phyloP scores from a whole-genome alignment of 2,329 filamentous ascomycete genomes.

The Aspergillus quadricinctus region DNA sequence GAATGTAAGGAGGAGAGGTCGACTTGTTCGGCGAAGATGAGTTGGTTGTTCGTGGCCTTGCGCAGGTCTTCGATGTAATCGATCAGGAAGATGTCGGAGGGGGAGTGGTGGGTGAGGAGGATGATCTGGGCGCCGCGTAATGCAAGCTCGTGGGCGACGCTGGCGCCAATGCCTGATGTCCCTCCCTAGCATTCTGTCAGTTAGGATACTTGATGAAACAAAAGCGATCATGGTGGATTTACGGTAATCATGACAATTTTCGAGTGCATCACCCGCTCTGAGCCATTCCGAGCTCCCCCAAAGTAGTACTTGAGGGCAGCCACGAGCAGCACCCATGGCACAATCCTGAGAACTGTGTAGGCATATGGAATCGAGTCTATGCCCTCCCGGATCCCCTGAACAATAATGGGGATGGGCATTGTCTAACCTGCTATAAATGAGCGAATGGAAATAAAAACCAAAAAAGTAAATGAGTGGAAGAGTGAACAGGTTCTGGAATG shows the following conservation, averaged over 20 bases:
- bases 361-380: constrained; percentile 51
- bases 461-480: not conserved
- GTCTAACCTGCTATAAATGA: constrained; percentile 10
- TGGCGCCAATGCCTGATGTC: constrained; percentile 85
- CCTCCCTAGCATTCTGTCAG: constrained; percentile 56
- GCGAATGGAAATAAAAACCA: constrained; percentile 1
- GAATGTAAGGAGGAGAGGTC: constrained; percentile 85
- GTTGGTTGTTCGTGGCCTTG: constrained; percentile 67
- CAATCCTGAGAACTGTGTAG: constrained; percentile 49
- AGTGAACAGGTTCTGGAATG: constrained; percentile 4
- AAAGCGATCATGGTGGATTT: constrained; percentile 19
- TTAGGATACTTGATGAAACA: constrained; percentile 11
- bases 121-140: constrained; percentile 82
- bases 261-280: constrained; percentile 83
- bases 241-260: constrained; percentile 91
- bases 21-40: constrained; percentile 94
- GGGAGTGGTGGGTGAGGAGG: constrained; percentile 76
- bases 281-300: constrained; percentile 66
- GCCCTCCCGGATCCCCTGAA: constrained; percentile 52
- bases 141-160: constrained; percentile 70
- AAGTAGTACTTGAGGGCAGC: constrained; percentile 69
- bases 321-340: constrained; percentile 50
- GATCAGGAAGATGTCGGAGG: constrained; percentile 80
- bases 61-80: constrained; percentile 91
- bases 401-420: constrained; percentile 61